Percentiles rank a stretch among this genome's conserved stretches.
phyloP scores from a whole-genome alignment of 2,329 filamentous ascomycete species.

The Ophiostoma perfectum region DNA sequence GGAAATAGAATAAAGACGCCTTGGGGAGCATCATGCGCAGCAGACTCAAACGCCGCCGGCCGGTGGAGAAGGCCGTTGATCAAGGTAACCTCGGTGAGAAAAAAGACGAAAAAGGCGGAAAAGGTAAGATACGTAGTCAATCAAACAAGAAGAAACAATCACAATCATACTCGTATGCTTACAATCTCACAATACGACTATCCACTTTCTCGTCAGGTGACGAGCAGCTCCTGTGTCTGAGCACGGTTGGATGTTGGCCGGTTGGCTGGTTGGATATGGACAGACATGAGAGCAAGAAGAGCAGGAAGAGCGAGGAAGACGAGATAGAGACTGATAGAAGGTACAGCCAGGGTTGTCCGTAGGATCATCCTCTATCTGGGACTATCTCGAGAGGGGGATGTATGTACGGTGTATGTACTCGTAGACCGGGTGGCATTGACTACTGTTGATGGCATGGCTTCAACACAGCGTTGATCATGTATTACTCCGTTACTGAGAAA shows the following conservation, averaged over 20 bases:
- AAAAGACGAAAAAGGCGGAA: background rate
- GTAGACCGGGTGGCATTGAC: too few species aligned
- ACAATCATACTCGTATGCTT: background rate
- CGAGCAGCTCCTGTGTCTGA: background rate
- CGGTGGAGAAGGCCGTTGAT: conserved; percentile 3
- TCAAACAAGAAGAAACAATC: background rate
- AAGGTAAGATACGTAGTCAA: background rate
- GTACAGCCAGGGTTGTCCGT: too few species aligned
- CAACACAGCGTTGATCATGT: too few species aligned
- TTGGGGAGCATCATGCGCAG: background rate
- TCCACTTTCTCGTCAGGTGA: conserved; percentile 4
- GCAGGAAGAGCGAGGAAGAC: background rate
- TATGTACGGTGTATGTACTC: too few species aligned
- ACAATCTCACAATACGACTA: background rate
- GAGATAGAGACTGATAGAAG: too few species aligned
- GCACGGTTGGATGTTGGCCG: background rate
- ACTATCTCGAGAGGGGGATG: too few species aligned
- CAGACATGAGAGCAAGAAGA: background rate
- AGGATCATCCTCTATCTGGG: too few species aligned
- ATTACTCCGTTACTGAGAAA: too few species aligned
- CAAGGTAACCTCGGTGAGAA: conserved; percentile 17
- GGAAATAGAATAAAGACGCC: background rate
- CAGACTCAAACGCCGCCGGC: background rate
- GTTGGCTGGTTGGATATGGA: background rate
- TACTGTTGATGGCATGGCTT: too few species aligned